These are phyloP conservation scores for Paecilomyces niveus DNA, from an alignment of 2,329 filamentous ascomycete genomes.

Conservation along the genomic window DNA sequence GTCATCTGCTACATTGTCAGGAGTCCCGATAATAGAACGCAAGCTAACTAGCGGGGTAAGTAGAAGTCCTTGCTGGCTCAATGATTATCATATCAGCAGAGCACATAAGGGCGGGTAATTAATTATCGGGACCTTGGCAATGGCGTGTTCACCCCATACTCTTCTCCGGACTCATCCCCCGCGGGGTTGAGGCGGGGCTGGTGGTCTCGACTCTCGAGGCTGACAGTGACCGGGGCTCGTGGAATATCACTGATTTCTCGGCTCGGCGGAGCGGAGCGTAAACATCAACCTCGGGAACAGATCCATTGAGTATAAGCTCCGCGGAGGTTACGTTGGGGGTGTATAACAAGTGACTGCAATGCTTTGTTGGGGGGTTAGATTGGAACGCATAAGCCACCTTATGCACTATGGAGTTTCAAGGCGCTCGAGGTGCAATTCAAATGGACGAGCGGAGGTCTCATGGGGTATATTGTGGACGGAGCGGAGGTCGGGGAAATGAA, in stretches of 20 bases:
- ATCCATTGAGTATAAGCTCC: not conserved
- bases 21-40: not conserved
- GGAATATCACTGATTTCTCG: not conserved
- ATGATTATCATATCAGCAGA: not conserved
- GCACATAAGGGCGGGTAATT: not conserved
- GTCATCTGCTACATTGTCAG: not conserved
- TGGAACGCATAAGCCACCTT: not conserved
- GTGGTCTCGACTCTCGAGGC: not conserved
- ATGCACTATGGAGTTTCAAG: not conserved
- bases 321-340: not conserved
- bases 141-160: not conserved
- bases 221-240: no score
- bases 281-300: not conserved
- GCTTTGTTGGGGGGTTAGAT: not conserved
- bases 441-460: not conserved
- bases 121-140: not conserved
- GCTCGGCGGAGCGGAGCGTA: constrained; percentile 14
- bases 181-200: not conserved
- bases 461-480: not conserved
- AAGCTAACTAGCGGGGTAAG: not conserved
- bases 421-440: not conserved
- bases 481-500: not conserved
- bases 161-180: not conserved
- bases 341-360: no score
- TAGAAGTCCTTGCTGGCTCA: not conserved